These are phyloP conservation scores for Colletotrichum acutatum DNA, from an alignment of 2,329 filamentous ascomycete genomes.

Conservation along the genomic window DNA sequence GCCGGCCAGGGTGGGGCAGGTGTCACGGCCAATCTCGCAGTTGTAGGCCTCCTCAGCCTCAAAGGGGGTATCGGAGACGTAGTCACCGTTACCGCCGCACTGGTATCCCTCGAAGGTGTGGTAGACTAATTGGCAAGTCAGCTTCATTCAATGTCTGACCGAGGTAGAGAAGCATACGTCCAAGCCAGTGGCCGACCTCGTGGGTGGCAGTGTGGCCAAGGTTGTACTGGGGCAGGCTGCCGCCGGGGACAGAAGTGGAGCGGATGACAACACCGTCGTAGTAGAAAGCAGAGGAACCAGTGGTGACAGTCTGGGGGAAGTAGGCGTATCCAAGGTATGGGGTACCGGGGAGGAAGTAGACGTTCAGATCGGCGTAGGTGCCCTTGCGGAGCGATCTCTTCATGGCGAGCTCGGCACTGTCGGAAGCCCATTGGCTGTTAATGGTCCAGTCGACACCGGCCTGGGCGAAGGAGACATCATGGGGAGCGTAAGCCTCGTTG, in stretches of 20 bases:
- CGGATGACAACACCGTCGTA: conserved; percentile 53
- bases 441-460: conserved; percentile 56
- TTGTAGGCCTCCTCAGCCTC: conserved; percentile 46
- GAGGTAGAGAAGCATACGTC: conserved; percentile 37
- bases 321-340: conserved; percentile 58
- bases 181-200: conserved; percentile 62
- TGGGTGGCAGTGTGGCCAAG: conserved; percentile 49
- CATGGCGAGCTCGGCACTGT: conserved; percentile 53
- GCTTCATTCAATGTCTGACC: background rate
- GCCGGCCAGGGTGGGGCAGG: conserved; percentile 46
- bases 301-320: conserved; percentile 48
- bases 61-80: conserved; percentile 53
- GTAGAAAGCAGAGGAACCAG: conserved; percentile 47
- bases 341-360: conserved; percentile 57
- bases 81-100: conserved; percentile 50
- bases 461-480: conserved; percentile 57
- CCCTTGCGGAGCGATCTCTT: conserved; percentile 57
- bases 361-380: conserved; percentile 54
- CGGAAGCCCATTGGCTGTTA: conserved; percentile 58
- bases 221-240: conserved; percentile 47
- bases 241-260: conserved; percentile 50
- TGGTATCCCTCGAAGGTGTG: conserved; percentile 59
- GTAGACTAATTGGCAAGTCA: conserved; percentile 42
- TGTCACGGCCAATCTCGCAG: conserved; percentile 50
- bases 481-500: conserved; percentile 55